phyloP scores from a whole-genome alignment of 257 asterid species.

The Fraxinus quadrangulata region DNA sequence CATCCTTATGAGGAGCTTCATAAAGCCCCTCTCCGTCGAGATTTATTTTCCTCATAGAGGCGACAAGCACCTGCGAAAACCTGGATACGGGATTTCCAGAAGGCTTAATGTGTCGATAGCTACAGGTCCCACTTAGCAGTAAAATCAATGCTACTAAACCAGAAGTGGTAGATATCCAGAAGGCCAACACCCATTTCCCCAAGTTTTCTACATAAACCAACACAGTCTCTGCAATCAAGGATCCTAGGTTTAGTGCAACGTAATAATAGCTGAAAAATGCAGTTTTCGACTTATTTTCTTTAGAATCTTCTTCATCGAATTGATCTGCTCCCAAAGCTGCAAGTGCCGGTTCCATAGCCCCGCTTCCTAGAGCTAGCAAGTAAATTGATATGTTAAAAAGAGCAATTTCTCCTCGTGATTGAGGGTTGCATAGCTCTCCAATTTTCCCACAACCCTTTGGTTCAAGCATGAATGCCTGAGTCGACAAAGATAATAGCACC shows the following conservation, averaged over 20 bases:
- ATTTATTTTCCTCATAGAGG: conserved; percentile 58
- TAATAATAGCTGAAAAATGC: conserved; percentile 72
- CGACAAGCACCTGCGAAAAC: conserved; percentile 66
- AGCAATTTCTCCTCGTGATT: conserved; percentile 51
- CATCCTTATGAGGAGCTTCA: conserved; percentile 45
- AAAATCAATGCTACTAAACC: conserved; percentile 58
- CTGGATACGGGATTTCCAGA: conserved; percentile 68
- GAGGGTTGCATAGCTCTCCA: conserved; percentile 50
- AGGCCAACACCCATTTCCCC: conserved; percentile 77
- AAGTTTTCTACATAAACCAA: conserved; percentile 62
- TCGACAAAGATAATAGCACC: conserved; percentile 58
- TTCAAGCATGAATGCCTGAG: conserved; percentile 66
- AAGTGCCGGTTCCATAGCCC: conserved; percentile 84
- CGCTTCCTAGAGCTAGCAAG: conserved; percentile 80
- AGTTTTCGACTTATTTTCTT: conserved; percentile 62
- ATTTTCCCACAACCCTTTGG: conserved; percentile 73
- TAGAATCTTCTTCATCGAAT: conserved; percentile 68
- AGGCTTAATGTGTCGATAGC: conserved; percentile 62
- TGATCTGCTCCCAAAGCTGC: conserved; percentile 85
- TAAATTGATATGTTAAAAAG: conserved; percentile 65
- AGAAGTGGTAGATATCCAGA: conserved; percentile 77
- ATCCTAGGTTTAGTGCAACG: conserved; percentile 75
- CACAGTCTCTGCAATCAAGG: conserved; percentile 70
- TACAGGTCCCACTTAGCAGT: conserved; percentile 52
- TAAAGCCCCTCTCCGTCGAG: conserved; percentile 58